These are phyloP conservation scores for Candida schatavii DNA, from an alignment of 805 yeast genomes.

Conservation along the genomic window DNA sequence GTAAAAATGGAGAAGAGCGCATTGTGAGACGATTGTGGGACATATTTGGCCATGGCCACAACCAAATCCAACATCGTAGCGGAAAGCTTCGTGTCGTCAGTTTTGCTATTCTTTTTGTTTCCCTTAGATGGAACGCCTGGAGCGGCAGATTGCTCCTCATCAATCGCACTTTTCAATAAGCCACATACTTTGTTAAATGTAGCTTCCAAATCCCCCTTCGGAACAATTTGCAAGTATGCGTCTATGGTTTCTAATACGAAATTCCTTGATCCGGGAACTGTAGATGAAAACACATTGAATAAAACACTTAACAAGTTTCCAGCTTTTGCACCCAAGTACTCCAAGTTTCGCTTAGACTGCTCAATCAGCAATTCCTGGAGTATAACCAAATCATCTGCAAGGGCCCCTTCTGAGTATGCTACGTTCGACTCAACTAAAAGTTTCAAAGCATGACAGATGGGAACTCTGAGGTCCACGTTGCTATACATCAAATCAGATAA, in stretches of 20 bases:
- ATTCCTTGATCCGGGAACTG: slow-evolving; percentile 78
- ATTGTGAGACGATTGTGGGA: slow-evolving; percentile 66
- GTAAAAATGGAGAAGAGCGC: slow-evolving; percentile 79
- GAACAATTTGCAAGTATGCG: slow-evolving; percentile 68
- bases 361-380: slow-evolving; percentile 58
- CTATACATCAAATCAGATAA: slow-evolving; percentile 74
- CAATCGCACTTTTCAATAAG: slow-evolving; percentile 70
- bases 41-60: slow-evolving; percentile 81
- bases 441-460: slow-evolving; percentile 80
- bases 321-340: slow-evolving; percentile 63
- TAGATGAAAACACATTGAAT: slow-evolving; percentile 90
- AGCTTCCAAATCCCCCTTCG: slow-evolving; percentile 60
- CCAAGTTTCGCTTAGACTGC: slow-evolving; percentile 55
- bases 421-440: slow-evolving; percentile 74
- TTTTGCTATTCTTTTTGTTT: slow-evolving; percentile 30
- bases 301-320: slow-evolving; percentile 79
- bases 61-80: slow-evolving; percentile 90
- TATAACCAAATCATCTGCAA: slow-evolving; percentile 53
- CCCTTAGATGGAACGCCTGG: slow-evolving; percentile 1
- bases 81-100: slow-evolving; percentile 50
- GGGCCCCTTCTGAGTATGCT: slow-evolving; percentile 58
- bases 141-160: slow-evolving; percentile 41
- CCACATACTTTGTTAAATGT: slow-evolving; percentile 87
- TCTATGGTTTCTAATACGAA: slow-evolving; percentile 85
- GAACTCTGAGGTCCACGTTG: slow-evolving; percentile 69